A percentile compares a stretch with the other conserved stretches of the same genome.
Evolutionary conservation across 805 yeast genomes (phyloP).

Genomic region (Candida rishiriensis): DNA sequence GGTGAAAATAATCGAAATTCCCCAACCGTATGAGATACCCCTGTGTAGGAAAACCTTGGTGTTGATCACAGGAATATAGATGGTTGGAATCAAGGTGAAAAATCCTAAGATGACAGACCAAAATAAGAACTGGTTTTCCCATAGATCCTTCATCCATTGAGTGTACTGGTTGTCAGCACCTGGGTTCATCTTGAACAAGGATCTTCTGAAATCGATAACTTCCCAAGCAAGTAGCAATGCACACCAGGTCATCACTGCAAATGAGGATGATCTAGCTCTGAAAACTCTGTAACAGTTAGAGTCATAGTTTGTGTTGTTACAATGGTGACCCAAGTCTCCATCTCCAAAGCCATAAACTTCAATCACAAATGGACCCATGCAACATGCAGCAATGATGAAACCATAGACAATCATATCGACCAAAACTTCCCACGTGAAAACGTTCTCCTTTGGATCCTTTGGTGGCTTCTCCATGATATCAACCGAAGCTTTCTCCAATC

Average conservation of each 20-base stretch:
- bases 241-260: constrained; percentile 84
- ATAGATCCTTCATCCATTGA: constrained; percentile 59
- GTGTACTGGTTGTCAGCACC: constrained; percentile 56
- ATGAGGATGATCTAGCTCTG: constrained; percentile 71
- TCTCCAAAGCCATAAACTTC: constrained; percentile 63
- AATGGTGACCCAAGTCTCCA: constrained; percentile 60
- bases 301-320: constrained; percentile 46
- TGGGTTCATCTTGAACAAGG: constrained; percentile 68
- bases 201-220: constrained; percentile 65
- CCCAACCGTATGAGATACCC: constrained; percentile 79
- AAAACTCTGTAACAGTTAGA: constrained; percentile 58
- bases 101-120: constrained; percentile 77
- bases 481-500: constrained; percentile 59
- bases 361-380: constrained; percentile 61
- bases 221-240: constrained; percentile 82
- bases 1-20: constrained; percentile 58
- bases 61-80: constrained; percentile 87
- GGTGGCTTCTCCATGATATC: constrained; percentile 66
- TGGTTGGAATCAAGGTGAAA: constrained; percentile 70
- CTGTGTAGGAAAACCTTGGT: constrained; percentile 67
- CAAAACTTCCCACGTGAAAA: constrained; percentile 64
- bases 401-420: constrained; percentile 72
- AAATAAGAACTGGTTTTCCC: constrained; percentile 72
- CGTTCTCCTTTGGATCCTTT: constrained; percentile 46
- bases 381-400: constrained; percentile 63